Evolutionary conservation across 129 eudicot species (phyloP).

Genomic region (Artemisia annua): DNA sequence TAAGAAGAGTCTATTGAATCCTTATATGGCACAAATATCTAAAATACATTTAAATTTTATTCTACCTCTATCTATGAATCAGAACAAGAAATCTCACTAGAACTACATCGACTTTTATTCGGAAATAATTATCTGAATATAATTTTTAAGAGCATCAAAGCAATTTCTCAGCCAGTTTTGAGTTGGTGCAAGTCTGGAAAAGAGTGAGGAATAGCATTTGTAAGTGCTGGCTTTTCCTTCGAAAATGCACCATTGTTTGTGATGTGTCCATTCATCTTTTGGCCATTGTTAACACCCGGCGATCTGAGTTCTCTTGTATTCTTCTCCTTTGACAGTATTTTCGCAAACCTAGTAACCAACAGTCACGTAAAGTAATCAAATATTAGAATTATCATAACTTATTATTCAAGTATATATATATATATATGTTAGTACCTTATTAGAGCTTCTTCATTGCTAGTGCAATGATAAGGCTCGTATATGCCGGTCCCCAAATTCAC

Average conservation of each 20-base stretch:
- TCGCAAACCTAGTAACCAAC: conserved; percentile 43
- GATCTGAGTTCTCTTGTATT: conserved; percentile 32
- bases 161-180: conserved; percentile 7
- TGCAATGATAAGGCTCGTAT: conserved; percentile 34
- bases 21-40: too few species aligned
- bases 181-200: conserved; percentile 28
- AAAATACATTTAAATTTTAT: not conserved
- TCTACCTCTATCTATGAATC: not conserved
- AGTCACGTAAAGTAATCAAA: not conserved
- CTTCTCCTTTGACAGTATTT: conserved; percentile 47
- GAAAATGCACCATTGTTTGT: conserved; percentile 3
- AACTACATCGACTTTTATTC: not conserved
- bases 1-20: too few species aligned
- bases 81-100: not conserved
- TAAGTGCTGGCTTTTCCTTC: conserved; percentile 19
- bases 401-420: not conserved
- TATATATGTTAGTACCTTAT: conserved; percentile 34
- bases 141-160: not conserved
- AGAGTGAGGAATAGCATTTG: conserved; percentile 24
- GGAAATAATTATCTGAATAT: not conserved
- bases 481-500: conserved; percentile 47
- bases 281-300: conserved; percentile 15
- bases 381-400: not conserved
- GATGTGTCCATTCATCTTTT: conserved; percentile 3
- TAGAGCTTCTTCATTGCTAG: conserved; percentile 52